These are phyloP conservation scores for Pleurostoma richardsiae DNA, from an alignment of 2,329 filamentous ascomycete species.

Conservation along the genomic window DNA sequence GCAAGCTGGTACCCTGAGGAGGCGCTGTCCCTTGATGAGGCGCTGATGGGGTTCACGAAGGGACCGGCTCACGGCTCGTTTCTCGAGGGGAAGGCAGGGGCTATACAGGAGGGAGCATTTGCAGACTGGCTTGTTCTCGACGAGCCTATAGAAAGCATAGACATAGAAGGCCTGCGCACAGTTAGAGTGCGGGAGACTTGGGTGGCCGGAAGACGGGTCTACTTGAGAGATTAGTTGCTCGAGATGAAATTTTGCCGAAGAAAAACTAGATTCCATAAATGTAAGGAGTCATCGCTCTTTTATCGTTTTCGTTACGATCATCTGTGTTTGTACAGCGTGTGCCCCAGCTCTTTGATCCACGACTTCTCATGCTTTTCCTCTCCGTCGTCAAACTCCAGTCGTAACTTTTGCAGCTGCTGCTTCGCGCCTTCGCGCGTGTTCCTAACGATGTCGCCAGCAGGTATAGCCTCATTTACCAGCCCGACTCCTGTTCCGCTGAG, in stretches of 20 bases:
- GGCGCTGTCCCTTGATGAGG: constrained; percentile 52
- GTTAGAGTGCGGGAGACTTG: constrained; percentile 62
- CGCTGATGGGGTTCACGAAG: constrained; percentile 56
- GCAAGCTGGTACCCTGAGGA: constrained; percentile 57
- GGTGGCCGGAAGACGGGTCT: constrained; percentile 54
- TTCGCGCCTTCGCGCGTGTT: constrained; percentile 31
- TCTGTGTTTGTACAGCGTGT: constrained; percentile 8
- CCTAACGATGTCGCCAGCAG: constrained; percentile 37
- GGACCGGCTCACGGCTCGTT: constrained; percentile 56
- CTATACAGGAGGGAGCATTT: constrained; percentile 54
- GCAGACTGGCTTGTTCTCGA: constrained; percentile 71
- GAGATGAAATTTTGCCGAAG: not conserved
- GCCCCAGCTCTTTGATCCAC: constrained; percentile 9
- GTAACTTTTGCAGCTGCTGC: constrained; percentile 23
- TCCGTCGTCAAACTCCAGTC: constrained; percentile 9
- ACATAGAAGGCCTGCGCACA: constrained; percentile 45
- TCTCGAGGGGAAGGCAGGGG: constrained; percentile 52
- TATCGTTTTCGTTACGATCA: not conserved
- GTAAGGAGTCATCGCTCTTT: not conserved
- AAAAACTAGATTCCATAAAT: not conserved
- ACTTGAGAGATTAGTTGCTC: constrained; percentile 19
- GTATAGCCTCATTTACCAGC: constrained; percentile 32
- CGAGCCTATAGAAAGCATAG: constrained; percentile 42
- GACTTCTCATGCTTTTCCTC: constrained; percentile 4
- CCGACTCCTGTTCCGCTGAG: constrained; percentile 36